Base-by-base conservation (phyloP, 2,329 filamentous ascomycete species). In the Beauveria varroae region DNA sequence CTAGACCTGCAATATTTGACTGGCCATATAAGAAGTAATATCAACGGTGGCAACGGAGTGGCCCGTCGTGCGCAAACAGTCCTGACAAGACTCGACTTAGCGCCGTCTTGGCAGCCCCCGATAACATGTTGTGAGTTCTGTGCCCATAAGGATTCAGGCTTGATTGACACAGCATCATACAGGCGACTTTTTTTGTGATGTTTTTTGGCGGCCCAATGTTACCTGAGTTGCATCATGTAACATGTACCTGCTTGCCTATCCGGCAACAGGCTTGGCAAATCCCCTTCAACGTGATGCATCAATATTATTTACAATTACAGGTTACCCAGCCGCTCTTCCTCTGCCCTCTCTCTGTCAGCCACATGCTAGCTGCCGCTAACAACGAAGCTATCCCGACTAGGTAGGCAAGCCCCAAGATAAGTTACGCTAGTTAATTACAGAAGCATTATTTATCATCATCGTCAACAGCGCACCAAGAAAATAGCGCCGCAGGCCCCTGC, bases 41-140 rank as follows among this genome's bases (percentile, higher is more conserved):
- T 28, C 18, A 18, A 43, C 7, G 3, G 49, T 52, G 49, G 37
- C 20, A 16, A 54, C 52, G 37, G 22, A 28, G 52, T 20, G 37
- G 37, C 52, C 52, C 52, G 37, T 55, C 18, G n/a, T 57, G 30
- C 18, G 20, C 24, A 57, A 34, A 47, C 34, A 24, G 43, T 6
- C 20, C 43, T 47, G 28, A 20, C 20, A 24, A 47, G 22, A 49
- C n/a, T 50, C 20, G 34, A 28, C 37, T 52, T 47, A 59, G 57
- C 47, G 57, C 6, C 37, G 56, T 59, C 57, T 59, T 59, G 57
- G 57, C 57, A 52, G 57, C 47, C 57, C 57, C 57, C 57, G 52
- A 59, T 37, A 47, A 51, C 57, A 50, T 30, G 24, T n/a, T 28
- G 6, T n/a, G 7, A 10, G 7, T 14, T 24, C 3, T 8, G 7